phyloP scores from a whole-genome alignment of 768 basidiomycete species.

The Mycena rebaudengoi region DNA sequence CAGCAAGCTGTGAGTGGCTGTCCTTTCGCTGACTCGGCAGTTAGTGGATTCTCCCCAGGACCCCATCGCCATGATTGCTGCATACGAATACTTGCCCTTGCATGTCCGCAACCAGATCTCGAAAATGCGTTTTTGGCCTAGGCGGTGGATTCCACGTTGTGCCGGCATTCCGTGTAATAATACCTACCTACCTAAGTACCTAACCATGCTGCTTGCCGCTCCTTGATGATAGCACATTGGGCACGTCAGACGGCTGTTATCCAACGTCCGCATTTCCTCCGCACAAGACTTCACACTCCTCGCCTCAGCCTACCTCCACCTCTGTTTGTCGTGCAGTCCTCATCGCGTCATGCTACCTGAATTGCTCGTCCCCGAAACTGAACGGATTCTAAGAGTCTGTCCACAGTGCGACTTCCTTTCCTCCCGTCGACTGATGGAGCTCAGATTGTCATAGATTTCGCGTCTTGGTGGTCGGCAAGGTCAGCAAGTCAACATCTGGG shows the following conservation, averaged over 20 bases:
- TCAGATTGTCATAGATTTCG: conserved; percentile 3
- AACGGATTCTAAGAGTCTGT: conserved; percentile 3
- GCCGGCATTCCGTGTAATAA: background rate
- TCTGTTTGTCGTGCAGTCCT: background rate
- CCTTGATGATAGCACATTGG: too few relatives aligned
- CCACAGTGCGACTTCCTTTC: background rate
- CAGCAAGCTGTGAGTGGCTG: background rate
- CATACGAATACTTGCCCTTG: background rate
- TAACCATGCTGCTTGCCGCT: too few relatives aligned
- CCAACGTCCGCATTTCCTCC: conserved; percentile 6
- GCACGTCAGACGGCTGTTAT: background rate
- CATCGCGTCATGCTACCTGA: background rate
- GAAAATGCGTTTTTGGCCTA: background rate
- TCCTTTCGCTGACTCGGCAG: background rate
- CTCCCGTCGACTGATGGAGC: background rate
- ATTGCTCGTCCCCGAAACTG: background rate
- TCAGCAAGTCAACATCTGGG: background rate
- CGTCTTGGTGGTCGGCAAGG: conserved; percentile 8
- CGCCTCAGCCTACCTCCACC: background rate
- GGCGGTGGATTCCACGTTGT: background rate
- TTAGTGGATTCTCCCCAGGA: too few relatives aligned
- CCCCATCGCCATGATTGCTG: background rate
- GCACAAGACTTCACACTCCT: background rate
- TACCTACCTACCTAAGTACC: too few relatives aligned
- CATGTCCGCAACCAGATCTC: background rate